Base-by-base conservation (phyloP, 768 basidiomycete species). In the Tulasnella sp. region DNA sequence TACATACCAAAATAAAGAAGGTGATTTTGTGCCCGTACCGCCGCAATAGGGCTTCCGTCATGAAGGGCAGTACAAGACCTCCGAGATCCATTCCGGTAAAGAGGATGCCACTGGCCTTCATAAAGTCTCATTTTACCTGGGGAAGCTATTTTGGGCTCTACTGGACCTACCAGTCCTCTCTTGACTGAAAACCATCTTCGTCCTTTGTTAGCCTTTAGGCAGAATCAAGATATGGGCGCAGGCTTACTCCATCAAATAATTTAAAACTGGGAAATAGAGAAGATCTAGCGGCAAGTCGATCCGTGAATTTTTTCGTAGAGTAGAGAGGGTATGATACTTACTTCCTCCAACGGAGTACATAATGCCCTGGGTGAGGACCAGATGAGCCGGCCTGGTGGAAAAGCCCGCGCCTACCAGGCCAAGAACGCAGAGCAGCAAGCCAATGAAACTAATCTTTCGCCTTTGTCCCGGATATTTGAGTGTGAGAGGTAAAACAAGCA, bases 71-170 rank as follows among this genome's bases (percentile, higher is more conserved):
- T 9, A 74, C 71, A 16, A 79, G n/a, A 12, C 78, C 78, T n/a
- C 78, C 78, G 6, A 79, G 68, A 44, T 72, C 78, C 0, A 72
- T 79, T 19, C 78, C 78, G 19, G 40, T 48, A 40, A 73, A 73
- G 46, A 79, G 71, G 72, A 79, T 79, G n/a, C 78, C 78, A 71
- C 74, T 79, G 27, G 78, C 78, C 78, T 79, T 40, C 7, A 42
- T 3, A 14, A 14, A 68, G 52, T 18, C n/a, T 31, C 6, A 14
- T 5, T 18, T 36, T 4, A 34, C 6, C 31, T 10, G 4, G 10
- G 5, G 21, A 19, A 18, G 7, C 16, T 4, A 27, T 31, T 68
- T 27, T 34, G 14, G 2, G 19, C 1, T 21, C 21, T 36, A 34
- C 4, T 18, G 2, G 36, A n/a, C 76, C 9, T 77, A 79, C 78